phyloP scores from a whole-genome alignment of 2,329 filamentous ascomycete species.

The Lecanicillium sp. region DNA sequence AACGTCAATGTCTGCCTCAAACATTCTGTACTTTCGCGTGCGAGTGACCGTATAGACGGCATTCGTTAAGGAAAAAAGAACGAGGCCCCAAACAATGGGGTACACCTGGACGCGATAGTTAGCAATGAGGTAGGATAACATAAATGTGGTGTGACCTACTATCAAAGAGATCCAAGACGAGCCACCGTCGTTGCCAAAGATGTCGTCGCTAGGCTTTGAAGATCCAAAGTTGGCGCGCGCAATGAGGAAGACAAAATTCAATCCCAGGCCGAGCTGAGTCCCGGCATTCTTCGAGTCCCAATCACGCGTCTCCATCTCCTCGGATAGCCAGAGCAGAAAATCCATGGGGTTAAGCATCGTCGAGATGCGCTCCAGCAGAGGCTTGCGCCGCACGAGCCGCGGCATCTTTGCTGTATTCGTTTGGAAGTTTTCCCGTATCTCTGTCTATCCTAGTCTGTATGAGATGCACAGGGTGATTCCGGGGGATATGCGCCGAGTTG shows the following conservation, averaged over 20 bases:
- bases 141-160: constrained; percentile 29
- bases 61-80: constrained; percentile 62
- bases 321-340: constrained; percentile 81
- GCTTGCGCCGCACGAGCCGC: constrained; percentile 71
- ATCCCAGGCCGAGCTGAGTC: constrained; percentile 62
- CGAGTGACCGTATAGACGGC: constrained; percentile 74
- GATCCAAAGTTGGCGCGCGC: constrained; percentile 68
- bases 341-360: constrained; percentile 81
- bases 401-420: constrained; percentile 43
- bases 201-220: constrained; percentile 58
- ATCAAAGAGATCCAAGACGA: constrained; percentile 56
- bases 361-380: constrained; percentile 73
- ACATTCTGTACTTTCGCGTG: constrained; percentile 81
- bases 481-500: no score
- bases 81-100: constrained; percentile 63
- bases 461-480: no score
- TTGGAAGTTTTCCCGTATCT: not conserved
- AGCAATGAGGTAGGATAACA: constrained; percentile 9
- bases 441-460: no score
- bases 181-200: constrained; percentile 68
- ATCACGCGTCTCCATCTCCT: constrained; percentile 85
- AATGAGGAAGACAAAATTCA: constrained; percentile 76
- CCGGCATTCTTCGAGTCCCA: constrained; percentile 80
- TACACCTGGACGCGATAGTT: constrained; percentile 43
- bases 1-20: constrained; percentile 76